Percentiles rank a stretch among this genome's conserved stretches.
Evolutionary conservation across 2,329 filamentous ascomycete species (phyloP).

Genomic region (Fusarium sp.): DNA sequence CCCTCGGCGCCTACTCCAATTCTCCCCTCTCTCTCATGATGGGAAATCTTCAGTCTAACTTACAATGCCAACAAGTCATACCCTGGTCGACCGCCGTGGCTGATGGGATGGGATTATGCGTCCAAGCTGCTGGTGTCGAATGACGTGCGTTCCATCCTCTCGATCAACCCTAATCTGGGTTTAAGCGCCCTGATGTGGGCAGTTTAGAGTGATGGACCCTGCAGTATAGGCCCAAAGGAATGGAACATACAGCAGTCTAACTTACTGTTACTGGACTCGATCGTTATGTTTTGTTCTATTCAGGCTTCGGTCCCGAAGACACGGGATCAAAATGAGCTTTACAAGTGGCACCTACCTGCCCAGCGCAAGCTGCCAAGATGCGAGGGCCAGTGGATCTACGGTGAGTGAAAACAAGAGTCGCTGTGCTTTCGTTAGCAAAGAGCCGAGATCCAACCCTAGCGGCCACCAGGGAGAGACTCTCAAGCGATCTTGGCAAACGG

Average conservation of each 20-base stretch:
- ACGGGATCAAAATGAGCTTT: slow-evolving; percentile 25
- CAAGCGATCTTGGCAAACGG: slow-evolving; percentile 36
- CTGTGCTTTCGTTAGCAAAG: slow-evolving; percentile 23
- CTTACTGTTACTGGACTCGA: neutral
- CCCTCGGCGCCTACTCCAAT: slow-evolving; percentile 29
- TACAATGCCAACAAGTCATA: neutral
- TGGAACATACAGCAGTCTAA: neutral
- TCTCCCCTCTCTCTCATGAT: neutral
- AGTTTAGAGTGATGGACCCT: slow-evolving; percentile 31
- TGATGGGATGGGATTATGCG: slow-evolving; percentile 1
- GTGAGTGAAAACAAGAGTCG: slow-evolving; percentile 21
- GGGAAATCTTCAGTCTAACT: slow-evolving; percentile 1
- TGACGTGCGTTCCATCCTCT: slow-evolving; percentile 34
- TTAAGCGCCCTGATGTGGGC: slow-evolving; percentile 40
- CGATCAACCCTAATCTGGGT: slow-evolving; percentile 21
- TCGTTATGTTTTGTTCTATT: neutral
- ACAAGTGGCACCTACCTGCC: slow-evolving; percentile 7
- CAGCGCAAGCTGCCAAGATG: slow-evolving; percentile 12
- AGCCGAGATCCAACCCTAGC: slow-evolving; percentile 30
- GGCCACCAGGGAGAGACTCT: slow-evolving; percentile 10
- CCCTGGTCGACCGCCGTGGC: slow-evolving; percentile 25
- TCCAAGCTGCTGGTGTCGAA: slow-evolving; percentile 39
- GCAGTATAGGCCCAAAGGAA: slow-evolving; percentile 32
- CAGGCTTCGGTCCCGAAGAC: slow-evolving; percentile 23
- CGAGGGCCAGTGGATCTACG: slow-evolving; percentile 32